Conservation (phyloP, 2,329 filamentous ascomycete genomes). For the Tothia fuscella region DNA sequence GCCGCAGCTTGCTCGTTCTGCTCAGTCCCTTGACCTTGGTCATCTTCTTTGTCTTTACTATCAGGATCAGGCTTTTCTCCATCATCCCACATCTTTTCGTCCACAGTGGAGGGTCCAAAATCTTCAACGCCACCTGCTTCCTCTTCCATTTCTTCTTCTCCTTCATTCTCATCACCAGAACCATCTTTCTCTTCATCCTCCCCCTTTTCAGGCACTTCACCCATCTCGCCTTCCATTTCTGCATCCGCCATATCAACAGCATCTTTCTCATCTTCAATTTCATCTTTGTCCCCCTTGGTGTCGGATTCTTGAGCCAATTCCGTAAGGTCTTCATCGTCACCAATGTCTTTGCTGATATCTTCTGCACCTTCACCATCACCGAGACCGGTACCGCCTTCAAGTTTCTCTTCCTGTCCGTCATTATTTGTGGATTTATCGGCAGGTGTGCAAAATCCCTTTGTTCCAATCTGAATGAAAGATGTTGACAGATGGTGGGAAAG, state of each 20-base stretch:
- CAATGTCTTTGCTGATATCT: conserved; percentile 95
- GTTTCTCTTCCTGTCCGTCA: conserved; percentile 59
- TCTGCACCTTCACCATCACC: conserved; percentile 92
- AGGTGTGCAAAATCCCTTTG: conserved; percentile 84
- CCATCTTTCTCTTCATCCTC: conserved; percentile 49
- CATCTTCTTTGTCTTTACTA: conserved; percentile 69
- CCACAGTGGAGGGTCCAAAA: conserved; percentile 75
- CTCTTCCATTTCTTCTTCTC: conserved; percentile 68
- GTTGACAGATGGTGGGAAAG: conserved; percentile 65
- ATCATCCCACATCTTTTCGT: conserved; percentile 99
- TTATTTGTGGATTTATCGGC: conserved; percentile 55
- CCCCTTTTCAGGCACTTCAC: conserved; percentile 41
- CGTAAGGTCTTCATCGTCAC: conserved; percentile 82
- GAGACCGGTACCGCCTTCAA: conserved; percentile 85
- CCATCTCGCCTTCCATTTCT: conserved; percentile 78
- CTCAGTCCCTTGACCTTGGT: conserved; percentile 40
- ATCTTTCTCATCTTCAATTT: conserved; percentile 70
- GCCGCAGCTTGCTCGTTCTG: conserved; percentile 35
- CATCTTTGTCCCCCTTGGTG: conserved; percentile 38
- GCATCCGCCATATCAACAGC: conserved; percentile 88
- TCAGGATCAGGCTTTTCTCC: conserved; percentile 60
- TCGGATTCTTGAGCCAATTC: conserved; percentile 82
- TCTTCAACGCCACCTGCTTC: conserved; percentile 87
- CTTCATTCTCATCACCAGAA: conserved; percentile 46
- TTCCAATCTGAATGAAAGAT: conserved; percentile 65